A percentile compares a stretch with the other conserved stretches of the same genome.
phyloP scores from a whole-genome alignment of 1,139 yeast genomes.

The Zhuliangozyma blackwelliae region DNA sequence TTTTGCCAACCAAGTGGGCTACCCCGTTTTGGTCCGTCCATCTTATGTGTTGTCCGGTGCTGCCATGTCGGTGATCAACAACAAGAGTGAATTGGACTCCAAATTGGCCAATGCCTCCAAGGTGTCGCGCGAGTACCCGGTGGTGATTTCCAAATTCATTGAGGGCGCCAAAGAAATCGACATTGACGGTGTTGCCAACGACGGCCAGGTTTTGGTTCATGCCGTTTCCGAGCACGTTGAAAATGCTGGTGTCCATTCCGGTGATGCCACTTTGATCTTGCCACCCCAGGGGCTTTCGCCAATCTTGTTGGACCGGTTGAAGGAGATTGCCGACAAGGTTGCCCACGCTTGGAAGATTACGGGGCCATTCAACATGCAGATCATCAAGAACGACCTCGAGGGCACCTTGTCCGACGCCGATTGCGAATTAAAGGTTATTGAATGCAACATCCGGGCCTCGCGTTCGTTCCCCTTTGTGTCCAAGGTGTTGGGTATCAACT shows the following conservation, averaged over 20 bases:
- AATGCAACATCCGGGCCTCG: constrained; percentile 98
- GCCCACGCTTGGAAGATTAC: constrained; percentile 95
- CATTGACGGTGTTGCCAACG: constrained; percentile 97
- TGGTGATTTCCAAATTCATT: constrained; percentile 93
- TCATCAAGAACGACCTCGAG: constrained; percentile 43
- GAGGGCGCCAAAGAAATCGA: constrained; percentile 98
- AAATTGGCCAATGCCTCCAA: constrained; percentile 93
- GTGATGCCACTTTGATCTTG: constrained; percentile 96
- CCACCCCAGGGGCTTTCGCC: constrained; percentile 92
- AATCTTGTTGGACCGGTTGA: constrained; percentile 56
- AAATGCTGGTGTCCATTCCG: constrained; percentile 99
- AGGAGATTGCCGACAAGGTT: constrained; percentile 86
- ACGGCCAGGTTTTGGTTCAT: constrained; percentile 94
- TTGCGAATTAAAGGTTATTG: constrained; percentile 82
- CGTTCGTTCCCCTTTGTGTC: constrained; percentile 99
- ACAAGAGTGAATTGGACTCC: constrained; percentile 81
- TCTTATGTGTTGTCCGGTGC: constrained; percentile 98
- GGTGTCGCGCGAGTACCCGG: constrained; percentile 97
- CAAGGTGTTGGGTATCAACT: constrained; percentile 89
- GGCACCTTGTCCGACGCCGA: constrained; percentile 44
- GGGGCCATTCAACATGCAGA: constrained; percentile 98
- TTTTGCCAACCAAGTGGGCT: constrained; percentile 86
- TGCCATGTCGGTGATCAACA: constrained; percentile 96
- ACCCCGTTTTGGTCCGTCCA: constrained; percentile 97
- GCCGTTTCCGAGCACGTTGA: constrained; percentile 98